A percentile compares a stretch with the other conserved stretches of the same genome.
These are phyloP conservation scores for Diospyros kaki DNA, from an alignment of 148 eudicot genomes.

Conservation along the genomic window DNA sequence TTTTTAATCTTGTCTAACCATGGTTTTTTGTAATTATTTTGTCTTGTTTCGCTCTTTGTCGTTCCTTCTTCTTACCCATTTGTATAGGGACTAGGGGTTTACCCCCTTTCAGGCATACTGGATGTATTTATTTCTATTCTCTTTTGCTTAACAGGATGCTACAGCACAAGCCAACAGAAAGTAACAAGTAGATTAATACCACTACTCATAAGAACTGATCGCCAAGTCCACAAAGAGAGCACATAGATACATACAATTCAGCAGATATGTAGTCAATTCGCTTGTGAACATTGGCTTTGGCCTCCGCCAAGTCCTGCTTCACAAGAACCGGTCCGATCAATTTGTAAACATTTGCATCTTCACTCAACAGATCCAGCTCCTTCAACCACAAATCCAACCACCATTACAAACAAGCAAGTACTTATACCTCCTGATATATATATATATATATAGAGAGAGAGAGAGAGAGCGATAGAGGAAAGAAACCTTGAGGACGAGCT, in stretches of 20 bases:
- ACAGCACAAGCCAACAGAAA: no score
- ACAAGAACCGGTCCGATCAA: constrained; percentile 98
- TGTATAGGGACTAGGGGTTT: no score
- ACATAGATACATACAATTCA: constrained; percentile 62
- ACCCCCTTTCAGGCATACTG: no score
- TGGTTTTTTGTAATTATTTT: no score
- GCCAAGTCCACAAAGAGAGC: neutral
- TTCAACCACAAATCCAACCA: constrained; percentile 29
- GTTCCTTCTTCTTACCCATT: no score
- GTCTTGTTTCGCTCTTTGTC: no score
- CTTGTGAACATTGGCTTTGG: constrained; percentile 93
- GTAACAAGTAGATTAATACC: no score
- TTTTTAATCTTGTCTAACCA: no score
- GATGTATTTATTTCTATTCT: no score
- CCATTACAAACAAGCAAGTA: neutral
- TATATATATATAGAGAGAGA: neutral
- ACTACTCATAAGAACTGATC: neutral
- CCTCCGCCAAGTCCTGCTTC: constrained; percentile 98
- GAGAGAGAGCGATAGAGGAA: neutral
- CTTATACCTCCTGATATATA: neutral
- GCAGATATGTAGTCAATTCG: constrained; percentile 92
- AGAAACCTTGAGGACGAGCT: constrained; percentile 89
- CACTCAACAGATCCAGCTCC: constrained; percentile 92
- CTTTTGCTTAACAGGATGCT: no score
- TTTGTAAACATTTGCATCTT: constrained; percentile 96